Evolutionary conservation across 768 basidiomycete species (phyloP), one percentile per base, ranked within the genome.

Genomic region (Gymnopilus junonius): DNA sequence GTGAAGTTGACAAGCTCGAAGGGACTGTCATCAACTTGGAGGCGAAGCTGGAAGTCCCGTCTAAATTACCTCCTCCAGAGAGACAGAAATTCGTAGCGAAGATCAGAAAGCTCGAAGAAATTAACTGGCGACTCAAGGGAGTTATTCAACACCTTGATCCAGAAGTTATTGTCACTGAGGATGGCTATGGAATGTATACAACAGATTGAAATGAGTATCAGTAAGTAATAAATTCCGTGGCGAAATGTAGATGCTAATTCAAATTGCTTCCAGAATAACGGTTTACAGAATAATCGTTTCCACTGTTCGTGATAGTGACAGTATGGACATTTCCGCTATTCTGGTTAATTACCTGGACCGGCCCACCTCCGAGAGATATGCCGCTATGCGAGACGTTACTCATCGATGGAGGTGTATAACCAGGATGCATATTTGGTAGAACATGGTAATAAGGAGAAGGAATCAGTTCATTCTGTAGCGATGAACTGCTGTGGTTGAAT

Each of bases 351-450:
- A 51, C 27, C 17, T 31, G 17, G 48, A 64, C 63, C 8, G 63
- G 58, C 8, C 58, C 63, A 29, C 63, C 63, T 14, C 63, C 63
- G 17, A 64, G 11, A 40, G 63, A 59, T 12, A 64, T 45, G 8
- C 43, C 63, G 27, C 53, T 59, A 31, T 55, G 25, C 15, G 54
- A 20, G 17, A 64, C 37, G 45, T 64, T 59, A 15, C 17, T 46
- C 43, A 60, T 60, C 1, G 51, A 42, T 15, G 48, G 29, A 51
- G 54, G 35, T 32, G 23, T 23, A 40, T 25, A 27, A 27, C 4
- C 35, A 20, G 37, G 40, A 31, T 61, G 34, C 14, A 53, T 12
- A 20, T 42, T 54, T 48, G 34, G 53, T 5, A 23, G 25, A 42
- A 29, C 39, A 27, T 42, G 31, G 40, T 37, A 27, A 27, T 55